A percentile compares a stretch with the other conserved stretches of the same genome.
These are phyloP conservation scores for Agrostemma githago DNA, from an alignment of 148 eudicot species.

Conservation along the genomic window DNA sequence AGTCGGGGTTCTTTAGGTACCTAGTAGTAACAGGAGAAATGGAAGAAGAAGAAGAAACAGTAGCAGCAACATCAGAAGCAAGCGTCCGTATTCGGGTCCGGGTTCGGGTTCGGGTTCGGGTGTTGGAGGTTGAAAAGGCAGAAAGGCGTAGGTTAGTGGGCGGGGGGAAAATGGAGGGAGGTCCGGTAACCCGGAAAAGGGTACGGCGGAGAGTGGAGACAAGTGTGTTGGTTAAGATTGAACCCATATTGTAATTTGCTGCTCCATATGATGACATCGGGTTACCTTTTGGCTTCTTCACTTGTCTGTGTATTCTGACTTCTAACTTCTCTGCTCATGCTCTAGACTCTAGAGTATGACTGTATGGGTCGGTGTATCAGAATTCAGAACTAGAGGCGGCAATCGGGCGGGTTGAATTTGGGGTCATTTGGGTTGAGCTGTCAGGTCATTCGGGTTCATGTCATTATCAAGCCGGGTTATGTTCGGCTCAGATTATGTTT, in stretches of 20 bases:
- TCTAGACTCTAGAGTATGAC: too few species aligned
- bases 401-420: too few species aligned
- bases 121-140: neutral
- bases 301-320: too few species aligned
- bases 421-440: too few species aligned
- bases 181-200: slow-evolving; percentile 17
- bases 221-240: slow-evolving; percentile 4
- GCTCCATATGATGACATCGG: slow-evolving; percentile 24
- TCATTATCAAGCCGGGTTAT: too few species aligned
- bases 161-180: slow-evolving; percentile 16
- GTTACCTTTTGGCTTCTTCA: slow-evolving; percentile 8
- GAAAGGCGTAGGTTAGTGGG: slow-evolving; percentile 1
- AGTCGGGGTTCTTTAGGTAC: slow-evolving; percentile 10
- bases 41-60: neutral
- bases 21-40: slow-evolving; percentile 18
- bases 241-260: slow-evolving; percentile 3
- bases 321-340: too few species aligned
- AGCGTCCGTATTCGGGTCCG: slow-evolving; percentile 2
- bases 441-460: too few species aligned
- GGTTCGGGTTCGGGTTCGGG: neutral
- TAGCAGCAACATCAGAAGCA: slow-evolving; percentile 9
- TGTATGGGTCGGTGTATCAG: too few species aligned
- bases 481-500: too few species aligned
- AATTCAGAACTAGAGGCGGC: too few species aligned
- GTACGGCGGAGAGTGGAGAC: slow-evolving; percentile 12